phyloP scores from a whole-genome alignment of 2,329 filamentous ascomycete species.

The Claviceps sp. region DNA sequence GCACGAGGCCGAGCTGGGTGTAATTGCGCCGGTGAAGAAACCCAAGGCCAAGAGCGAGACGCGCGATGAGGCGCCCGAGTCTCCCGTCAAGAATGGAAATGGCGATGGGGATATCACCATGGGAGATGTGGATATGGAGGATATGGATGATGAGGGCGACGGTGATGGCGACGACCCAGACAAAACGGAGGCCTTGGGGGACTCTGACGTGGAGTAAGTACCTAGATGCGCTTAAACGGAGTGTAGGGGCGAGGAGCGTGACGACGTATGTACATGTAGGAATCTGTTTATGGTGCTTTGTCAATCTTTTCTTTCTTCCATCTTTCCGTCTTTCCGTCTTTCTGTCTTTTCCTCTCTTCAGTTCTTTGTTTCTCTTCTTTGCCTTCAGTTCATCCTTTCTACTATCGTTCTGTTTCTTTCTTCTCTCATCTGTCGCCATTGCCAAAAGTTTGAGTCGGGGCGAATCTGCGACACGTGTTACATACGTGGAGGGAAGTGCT shows the following conservation, averaged over 20 bases:
- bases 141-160: constrained; percentile 30
- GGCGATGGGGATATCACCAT: constrained; percentile 32
- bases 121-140: constrained; percentile 42
- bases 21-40: constrained; percentile 34
- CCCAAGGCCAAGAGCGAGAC: constrained; percentile 14
- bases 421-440: no score
- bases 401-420: no score
- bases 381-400: no score
- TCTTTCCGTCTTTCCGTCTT: not conserved
- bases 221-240: no score
- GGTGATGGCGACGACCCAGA: constrained; percentile 33
- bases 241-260: not conserved
- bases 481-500: no score
- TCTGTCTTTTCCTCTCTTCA: no score
- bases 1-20: constrained; percentile 29
- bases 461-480: no score
- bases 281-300: not conserved
- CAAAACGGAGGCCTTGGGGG: constrained; percentile 24
- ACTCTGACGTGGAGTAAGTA: constrained; percentile 21
- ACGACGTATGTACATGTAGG: not conserved
- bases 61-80: constrained; percentile 3
- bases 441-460: no score
- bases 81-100: constrained; percentile 17
- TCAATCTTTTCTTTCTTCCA: not conserved
- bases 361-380: no score